Evolutionary conservation across 352 stramenopile genomes (phyloP).

Genomic region (Pythium myriotylum): DNA sequence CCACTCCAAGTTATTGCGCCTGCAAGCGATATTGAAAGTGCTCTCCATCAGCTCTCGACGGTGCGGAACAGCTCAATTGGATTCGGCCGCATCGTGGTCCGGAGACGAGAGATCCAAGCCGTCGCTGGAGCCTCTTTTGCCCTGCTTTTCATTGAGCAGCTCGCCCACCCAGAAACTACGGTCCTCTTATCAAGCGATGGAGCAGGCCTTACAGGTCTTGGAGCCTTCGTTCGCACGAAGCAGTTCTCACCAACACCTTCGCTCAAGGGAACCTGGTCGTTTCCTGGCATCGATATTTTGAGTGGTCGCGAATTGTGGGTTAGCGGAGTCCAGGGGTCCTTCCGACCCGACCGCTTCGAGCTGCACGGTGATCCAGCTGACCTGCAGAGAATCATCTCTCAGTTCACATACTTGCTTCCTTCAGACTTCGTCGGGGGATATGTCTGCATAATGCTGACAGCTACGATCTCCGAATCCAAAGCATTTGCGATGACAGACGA

Average conservation of each 20-base stretch:
- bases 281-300: not conserved
- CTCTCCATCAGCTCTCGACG: slow-evolving; percentile 14
- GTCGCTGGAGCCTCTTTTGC: slow-evolving; percentile 17
- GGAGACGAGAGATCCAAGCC: slow-evolving; percentile 6
- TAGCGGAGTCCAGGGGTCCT: not conserved
- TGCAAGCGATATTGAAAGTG: slow-evolving; percentile 3
- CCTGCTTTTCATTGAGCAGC: slow-evolving; percentile 27
- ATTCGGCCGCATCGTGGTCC: slow-evolving; percentile 20
- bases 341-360: slow-evolving; percentile 5
- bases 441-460: not conserved
- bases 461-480: not conserved
- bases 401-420: slow-evolving; percentile 8
- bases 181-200: slow-evolving; percentile 17
- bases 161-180: not conserved
- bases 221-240: slow-evolving; percentile 17
- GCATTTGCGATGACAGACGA: slow-evolving; percentile 7
- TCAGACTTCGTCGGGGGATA: slow-evolving; percentile 9
- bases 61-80: slow-evolving; percentile 1
- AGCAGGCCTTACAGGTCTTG: slow-evolving; percentile 22
- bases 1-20: slow-evolving; percentile 2
- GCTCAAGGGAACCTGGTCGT: slow-evolving; percentile 5
- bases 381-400: slow-evolving; percentile 2
- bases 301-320: not conserved
- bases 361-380: slow-evolving; percentile 1
- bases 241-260: not conserved